A percentile compares a stretch with the other conserved stretches of the same genome.
Evolutionary conservation across 305 asterid genomes (phyloP).

Genomic region (Solanum hybrid): DNA sequence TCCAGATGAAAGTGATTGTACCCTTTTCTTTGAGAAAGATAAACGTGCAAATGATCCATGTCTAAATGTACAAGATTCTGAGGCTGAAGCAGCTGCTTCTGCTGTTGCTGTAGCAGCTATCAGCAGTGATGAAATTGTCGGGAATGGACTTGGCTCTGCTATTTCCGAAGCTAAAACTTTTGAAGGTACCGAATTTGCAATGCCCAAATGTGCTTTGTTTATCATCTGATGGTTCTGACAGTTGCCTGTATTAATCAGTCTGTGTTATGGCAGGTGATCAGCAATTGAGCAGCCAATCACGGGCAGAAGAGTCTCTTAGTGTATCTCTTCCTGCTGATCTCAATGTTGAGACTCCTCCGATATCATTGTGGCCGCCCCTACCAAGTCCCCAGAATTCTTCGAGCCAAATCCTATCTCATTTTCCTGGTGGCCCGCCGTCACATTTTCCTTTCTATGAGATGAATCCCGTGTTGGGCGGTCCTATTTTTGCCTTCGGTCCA

Average conservation of each 20-base stretch:
- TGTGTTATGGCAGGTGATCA: conserved; percentile 49
- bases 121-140: conserved; percentile 59
- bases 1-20: conserved; percentile 39
- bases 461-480: conserved; percentile 86
- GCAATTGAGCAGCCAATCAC: conserved; percentile 46
- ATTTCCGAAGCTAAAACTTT: conserved; percentile 36
- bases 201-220: conserved; percentile 36
- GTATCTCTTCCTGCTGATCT: conserved; percentile 99
- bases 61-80: conserved; percentile 53
- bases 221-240: background rate
- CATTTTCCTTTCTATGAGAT: conserved; percentile 92
- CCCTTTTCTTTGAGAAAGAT: conserved; percentile 59
- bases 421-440: conserved; percentile 75
- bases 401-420: conserved; percentile 73
- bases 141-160: conserved; percentile 43
- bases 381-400: conserved; percentile 82
- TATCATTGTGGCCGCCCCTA: conserved; percentile 81
- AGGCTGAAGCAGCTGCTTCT: conserved; percentile 94
- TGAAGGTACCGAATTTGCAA: conserved; percentile 30
- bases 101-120: conserved; percentile 95
- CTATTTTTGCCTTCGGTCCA: conserved; percentile 70
- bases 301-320: conserved; percentile 63
- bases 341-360: conserved; percentile 83
- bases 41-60: conserved; percentile 44
- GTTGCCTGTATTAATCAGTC: background rate